Evolutionary conservation across 345 rosid genomes (phyloP).

Genomic region (Syzygium aromaticum): DNA sequence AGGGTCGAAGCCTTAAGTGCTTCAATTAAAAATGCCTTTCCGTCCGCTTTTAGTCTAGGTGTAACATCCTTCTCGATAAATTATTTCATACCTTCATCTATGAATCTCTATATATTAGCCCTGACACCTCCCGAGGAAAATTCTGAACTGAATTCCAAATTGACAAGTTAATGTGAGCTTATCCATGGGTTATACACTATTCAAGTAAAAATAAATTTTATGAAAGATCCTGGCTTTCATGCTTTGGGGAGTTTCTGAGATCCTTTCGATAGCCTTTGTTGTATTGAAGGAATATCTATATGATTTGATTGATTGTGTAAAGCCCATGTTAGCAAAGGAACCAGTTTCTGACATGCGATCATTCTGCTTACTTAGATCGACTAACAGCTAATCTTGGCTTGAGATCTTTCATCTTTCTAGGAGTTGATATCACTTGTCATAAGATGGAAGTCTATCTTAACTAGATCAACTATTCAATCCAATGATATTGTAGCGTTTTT

Average conservation of each 20-base stretch:
- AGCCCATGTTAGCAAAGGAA: fast-evolving
- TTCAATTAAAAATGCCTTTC: background rate
- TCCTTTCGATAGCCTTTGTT: fast-evolving
- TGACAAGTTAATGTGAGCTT: background rate
- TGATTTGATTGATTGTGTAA: background rate
- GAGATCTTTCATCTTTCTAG: background rate
- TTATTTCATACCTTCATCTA: background rate
- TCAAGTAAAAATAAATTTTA: fast-evolving
- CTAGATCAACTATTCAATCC: background rate
- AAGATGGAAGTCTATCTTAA: background rate
- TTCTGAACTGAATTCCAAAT: background rate
- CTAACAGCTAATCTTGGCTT: background rate
- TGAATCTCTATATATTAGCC: background rate
- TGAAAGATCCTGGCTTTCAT: background rate
- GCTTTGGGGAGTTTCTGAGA: background rate
- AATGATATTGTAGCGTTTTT: background rate
- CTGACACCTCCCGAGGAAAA: fast-evolving
- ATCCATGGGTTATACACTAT: background rate
- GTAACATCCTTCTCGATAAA: background rate
- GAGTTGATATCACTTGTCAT: fast-evolving
- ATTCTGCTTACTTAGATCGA: fast-evolving
- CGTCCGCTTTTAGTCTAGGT: background rate
- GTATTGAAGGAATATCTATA: background rate
- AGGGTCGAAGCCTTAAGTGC: background rate
- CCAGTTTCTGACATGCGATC: fast-evolving